A percentile compares a stretch with the other conserved stretches of the same genome.
Conservation (phyloP, 345 rosid genomes). For the Ailanthus altissimus region DNA sequence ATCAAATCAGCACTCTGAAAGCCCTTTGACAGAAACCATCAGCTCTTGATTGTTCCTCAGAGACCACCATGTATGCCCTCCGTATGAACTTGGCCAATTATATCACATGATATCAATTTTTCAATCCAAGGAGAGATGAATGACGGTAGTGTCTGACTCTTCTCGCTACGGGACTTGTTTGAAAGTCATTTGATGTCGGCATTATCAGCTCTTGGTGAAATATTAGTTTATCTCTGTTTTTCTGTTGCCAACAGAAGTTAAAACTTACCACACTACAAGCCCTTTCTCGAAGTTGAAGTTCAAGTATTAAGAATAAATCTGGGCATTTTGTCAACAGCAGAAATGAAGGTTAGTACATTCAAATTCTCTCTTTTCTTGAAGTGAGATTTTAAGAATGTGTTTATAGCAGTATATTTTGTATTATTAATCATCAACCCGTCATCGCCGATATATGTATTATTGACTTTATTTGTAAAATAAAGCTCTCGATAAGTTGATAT, state of each 20-base stretch:
- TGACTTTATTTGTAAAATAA: too few species aligned
- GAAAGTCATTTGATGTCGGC: neutral
- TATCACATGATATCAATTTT: neutral
- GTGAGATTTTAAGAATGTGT: too few species aligned
- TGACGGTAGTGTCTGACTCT: too few species aligned
- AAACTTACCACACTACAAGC: too few species aligned
- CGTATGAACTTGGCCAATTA: neutral
- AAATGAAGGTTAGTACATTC: neutral
- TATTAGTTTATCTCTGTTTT: too few species aligned
- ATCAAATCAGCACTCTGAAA: constrained; percentile 26
- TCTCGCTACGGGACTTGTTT: neutral
- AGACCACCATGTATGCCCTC: neutral
- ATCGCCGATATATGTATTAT: too few species aligned
- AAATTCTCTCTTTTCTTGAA: neutral
- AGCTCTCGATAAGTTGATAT: too few species aligned
- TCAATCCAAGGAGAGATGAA: neutral
- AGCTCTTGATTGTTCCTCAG: constrained; percentile 20
- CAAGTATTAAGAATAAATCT: neutral
- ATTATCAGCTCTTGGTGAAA: neutral
- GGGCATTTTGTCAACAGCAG: neutral
- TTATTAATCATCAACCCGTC: too few species aligned
- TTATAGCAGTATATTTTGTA: too few species aligned
- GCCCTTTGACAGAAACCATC: constrained; percentile 31
- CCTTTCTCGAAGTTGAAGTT: too few species aligned
- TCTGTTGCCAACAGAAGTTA: too few species aligned